Evolutionary conservation across 2,329 filamentous ascomycete genomes (phyloP).

Genomic region (Bipolaris zeicola): DNA sequence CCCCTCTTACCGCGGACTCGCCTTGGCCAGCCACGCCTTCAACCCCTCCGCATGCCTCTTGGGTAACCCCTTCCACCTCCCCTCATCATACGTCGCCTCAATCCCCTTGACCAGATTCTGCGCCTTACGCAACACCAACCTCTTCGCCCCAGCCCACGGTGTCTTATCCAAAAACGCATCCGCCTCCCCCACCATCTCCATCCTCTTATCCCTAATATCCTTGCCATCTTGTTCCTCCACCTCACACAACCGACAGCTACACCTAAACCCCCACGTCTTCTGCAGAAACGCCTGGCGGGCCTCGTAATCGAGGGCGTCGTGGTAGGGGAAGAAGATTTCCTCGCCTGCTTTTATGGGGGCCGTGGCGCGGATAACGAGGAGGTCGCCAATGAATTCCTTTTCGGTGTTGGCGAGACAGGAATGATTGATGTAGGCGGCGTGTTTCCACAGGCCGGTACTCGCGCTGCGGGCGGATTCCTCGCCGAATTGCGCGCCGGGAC

Average conservation of each 20-base stretch:
- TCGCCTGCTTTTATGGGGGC: constrained; percentile 34
- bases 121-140: constrained; percentile 30
- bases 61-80: constrained; percentile 28
- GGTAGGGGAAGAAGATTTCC: constrained; percentile 34
- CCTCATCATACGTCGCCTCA: constrained; percentile 33
- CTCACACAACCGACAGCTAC: constrained; percentile 48
- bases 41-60: constrained; percentile 20
- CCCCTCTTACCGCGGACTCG: constrained; percentile 16
- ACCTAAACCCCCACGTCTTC: constrained; percentile 51
- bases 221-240: constrained; percentile 39
- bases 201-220: constrained; percentile 28
- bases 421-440: constrained; percentile 53
- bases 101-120: constrained; percentile 27
- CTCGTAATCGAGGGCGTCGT: constrained; percentile 42
- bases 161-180: constrained; percentile 33
- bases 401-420: constrained; percentile 51
- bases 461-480: constrained; percentile 29
- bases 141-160: constrained; percentile 37
- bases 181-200: constrained; percentile 30
- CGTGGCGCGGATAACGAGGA: constrained; percentile 49
- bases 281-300: constrained; percentile 39
- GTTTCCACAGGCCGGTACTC: constrained; percentile 49
- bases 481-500: constrained; percentile 37
- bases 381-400: constrained; percentile 51
- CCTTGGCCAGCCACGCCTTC: constrained; percentile 28